Base-by-base conservation (phyloP, 2,329 filamentous ascomycete species). In the Scopulariopsis brevicaulis region DNA sequence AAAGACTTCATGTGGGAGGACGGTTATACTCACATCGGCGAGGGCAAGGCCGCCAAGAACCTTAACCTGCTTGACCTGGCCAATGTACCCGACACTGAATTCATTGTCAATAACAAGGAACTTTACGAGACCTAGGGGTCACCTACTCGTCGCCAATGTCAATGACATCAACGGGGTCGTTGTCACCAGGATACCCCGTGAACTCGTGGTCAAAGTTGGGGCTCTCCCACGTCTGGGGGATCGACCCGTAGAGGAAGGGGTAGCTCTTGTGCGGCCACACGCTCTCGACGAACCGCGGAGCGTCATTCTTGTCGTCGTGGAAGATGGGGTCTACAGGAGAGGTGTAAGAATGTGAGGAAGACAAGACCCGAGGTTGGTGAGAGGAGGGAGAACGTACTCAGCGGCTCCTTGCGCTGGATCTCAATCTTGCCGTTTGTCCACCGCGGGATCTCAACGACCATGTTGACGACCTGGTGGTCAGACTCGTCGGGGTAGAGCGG, bases 171-270 rank as follows among this genome's bases (percentile, higher is more conserved):
- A 75, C 68, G 0, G 73, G 73, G 22, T 75, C 73, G 10, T 75
- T 75, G 59, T 75, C 73, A 0, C 73, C 73, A 1, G 65, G 59
- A 7, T 61, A 66, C 0, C 67, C 67, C 18, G 73, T 75, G 56
- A 72, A 71, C 20, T 67, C 63, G 53, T 74, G 71, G 20, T 71
- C 61, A 40, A 69, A 65, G 59, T 74, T 75, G 24, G 72, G 70
- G 55, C 70, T 71, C 63, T 75, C 73, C 73, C 73, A 75, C 0
- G 73, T 75, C 61, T 75, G 73, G 0, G 73, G 73, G 22, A 75
- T 72, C 4, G 73, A 74, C 0, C 73, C 73, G 54, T 75, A 75
- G 28, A 71, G 65, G 60, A 74, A 74, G 0, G 73, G 73, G 43
- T 75, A 75, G 0, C 70, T 66, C 63, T 71, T 74, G 63, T 74